Conservation (phyloP, 2,329 filamentous ascomycete species). For the Onygena corvina region DNA sequence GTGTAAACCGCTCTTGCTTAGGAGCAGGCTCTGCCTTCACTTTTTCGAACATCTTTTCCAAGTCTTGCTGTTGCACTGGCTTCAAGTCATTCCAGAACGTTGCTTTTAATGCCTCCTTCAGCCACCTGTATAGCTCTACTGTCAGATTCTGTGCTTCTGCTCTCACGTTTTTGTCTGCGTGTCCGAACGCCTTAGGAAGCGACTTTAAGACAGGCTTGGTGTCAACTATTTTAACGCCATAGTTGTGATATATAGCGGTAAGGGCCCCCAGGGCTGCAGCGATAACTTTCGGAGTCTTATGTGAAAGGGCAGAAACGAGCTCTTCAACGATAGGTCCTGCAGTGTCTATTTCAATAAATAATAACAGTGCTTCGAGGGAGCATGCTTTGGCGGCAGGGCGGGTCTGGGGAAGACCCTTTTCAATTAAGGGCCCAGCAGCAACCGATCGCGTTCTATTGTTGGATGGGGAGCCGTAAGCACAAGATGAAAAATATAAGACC, state of each 20-base stretch:
- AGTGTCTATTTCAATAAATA: conserved; percentile 83
- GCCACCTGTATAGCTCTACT: conserved; percentile 91
- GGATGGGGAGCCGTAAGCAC: not conserved
- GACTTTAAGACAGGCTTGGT: conserved; percentile 82
- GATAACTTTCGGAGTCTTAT: conserved; percentile 87
- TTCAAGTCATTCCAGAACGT: conserved; percentile 96
- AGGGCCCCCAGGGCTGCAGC: conserved; percentile 63
- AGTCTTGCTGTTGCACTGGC: conserved; percentile 82
- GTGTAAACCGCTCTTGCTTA: conserved; percentile 79
- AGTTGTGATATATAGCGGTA: conserved; percentile 79
- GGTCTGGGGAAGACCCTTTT: conserved; percentile 82
- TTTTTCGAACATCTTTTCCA: conserved; percentile 89
- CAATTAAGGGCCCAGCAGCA: conserved; percentile 67
- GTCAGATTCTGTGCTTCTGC: conserved; percentile 84
- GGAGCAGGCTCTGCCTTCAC: conserved; percentile 76
- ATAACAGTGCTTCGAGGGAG: conserved; percentile 69
- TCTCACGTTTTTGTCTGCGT: conserved; percentile 95
- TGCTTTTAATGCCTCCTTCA: conserved; percentile 94
- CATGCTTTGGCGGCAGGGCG: conserved; percentile 80
- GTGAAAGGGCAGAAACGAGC: conserved; percentile 64
- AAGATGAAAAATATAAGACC: not conserved
- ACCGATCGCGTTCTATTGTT: conserved; percentile 53
- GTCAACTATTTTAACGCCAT: conserved; percentile 86
- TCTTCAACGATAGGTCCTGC: conserved; percentile 81
- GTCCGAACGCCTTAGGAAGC: conserved; percentile 81